Conservation (phyloP, 2,329 filamentous ascomycete genomes). For the Emmonsiellopsis sp. region DNA sequence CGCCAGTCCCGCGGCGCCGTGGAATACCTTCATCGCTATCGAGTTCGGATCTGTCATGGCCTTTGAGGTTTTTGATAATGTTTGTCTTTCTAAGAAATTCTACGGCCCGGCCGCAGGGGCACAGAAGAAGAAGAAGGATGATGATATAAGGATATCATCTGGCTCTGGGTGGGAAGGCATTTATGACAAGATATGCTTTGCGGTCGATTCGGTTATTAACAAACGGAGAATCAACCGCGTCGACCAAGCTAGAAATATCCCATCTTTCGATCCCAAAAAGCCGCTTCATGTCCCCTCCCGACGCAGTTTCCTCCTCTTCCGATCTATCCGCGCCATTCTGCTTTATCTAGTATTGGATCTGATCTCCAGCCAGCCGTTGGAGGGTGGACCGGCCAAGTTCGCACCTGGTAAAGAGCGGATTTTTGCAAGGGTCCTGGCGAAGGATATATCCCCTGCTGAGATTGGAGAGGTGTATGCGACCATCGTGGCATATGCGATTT, state of each 20-base stretch:
- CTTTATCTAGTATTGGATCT: slow-evolving; percentile 8
- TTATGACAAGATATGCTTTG: neutral
- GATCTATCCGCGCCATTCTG: slow-evolving; percentile 1
- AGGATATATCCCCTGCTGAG: neutral
- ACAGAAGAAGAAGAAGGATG: neutral
- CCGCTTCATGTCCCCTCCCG: neutral
- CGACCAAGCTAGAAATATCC: slow-evolving; percentile 3
- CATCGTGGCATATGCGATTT: neutral
- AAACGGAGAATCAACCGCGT: slow-evolving; percentile 1
- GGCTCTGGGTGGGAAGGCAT: neutral
- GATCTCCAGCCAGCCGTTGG: neutral
- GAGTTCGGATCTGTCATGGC: neutral
- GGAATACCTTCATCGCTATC: slow-evolving; percentile 3
- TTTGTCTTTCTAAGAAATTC: slow-evolving; percentile 4
- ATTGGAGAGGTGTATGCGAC: neutral
- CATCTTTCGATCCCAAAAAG: neutral
- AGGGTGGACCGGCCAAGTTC: slow-evolving; percentile 4
- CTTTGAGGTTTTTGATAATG: slow-evolving; percentile 6
- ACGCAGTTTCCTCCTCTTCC: slow-evolving; percentile 4
- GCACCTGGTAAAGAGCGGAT: slow-evolving; percentile 4
- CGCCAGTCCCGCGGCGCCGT: neutral
- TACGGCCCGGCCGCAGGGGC: neutral
- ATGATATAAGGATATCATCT: neutral
- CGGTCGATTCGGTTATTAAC: neutral
- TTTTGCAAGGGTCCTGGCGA: neutral